Evolutionary conservation across 495 filamentous ascomycete species (phyloP).

Genomic region (Saxophila tyrrhenica): DNA sequence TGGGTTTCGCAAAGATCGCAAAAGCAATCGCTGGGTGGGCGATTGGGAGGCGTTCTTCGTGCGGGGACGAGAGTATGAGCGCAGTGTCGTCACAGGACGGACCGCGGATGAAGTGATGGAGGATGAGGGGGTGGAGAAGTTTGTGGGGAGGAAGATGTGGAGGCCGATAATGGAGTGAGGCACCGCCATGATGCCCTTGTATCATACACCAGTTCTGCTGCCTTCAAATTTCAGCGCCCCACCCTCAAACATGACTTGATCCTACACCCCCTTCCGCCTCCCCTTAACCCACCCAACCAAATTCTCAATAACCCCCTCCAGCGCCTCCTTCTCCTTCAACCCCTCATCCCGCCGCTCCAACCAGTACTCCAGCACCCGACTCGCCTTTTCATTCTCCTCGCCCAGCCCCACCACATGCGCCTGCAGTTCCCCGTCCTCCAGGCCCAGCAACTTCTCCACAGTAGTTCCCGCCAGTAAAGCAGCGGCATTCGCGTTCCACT

Average conservation of each 20-base stretch:
- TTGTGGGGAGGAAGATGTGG: constrained; percentile 47
- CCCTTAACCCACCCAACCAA: constrained; percentile 89
- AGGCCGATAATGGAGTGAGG: constrained; percentile 39
- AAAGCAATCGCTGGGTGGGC: constrained; percentile 20
- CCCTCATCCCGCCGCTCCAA: constrained; percentile 71
- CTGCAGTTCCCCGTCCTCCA: constrained; percentile 64
- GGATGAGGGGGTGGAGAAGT: constrained; percentile 47
- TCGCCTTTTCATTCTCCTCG: constrained; percentile 53
- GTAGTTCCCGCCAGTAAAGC: constrained; percentile 72
- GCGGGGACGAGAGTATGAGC: constrained; percentile 43
- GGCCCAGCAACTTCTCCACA: constrained; percentile 61
- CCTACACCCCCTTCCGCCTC: constrained; percentile 28
- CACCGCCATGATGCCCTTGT: too few species aligned
- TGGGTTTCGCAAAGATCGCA: constrained; percentile 37
- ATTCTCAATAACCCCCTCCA: constrained; percentile 97
- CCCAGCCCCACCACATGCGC: constrained; percentile 63
- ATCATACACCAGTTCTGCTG: too few species aligned
- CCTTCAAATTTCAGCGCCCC: too few species aligned
- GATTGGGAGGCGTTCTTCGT: constrained; percentile 49
- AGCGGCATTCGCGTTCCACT: constrained; percentile 67
- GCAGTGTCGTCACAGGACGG: constrained; percentile 53
- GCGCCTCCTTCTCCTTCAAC: constrained; percentile 82
- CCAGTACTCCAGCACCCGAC: constrained; percentile 80
- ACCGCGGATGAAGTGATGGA: constrained; percentile 42
- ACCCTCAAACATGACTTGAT: too few species aligned